Evolutionary conservation across 768 basidiomycete genomes (phyloP), one percentile per base, ranked within the genome.

Genomic region (Russula emetica): DNA sequence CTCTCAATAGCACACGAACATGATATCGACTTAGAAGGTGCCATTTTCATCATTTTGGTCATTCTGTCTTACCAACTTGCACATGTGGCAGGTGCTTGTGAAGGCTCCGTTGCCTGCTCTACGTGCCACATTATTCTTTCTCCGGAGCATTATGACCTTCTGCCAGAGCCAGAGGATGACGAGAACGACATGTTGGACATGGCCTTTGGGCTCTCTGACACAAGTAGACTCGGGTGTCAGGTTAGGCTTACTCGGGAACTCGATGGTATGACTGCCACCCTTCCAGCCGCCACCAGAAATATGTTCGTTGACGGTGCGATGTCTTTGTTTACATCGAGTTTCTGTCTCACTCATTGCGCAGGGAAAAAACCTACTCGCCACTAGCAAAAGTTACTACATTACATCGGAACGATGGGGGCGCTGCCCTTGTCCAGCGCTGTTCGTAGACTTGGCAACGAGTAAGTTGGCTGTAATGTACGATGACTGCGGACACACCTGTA

Each of bases 151-250:
- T 98, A 94, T 73, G 92, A 98, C 74, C 73, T 82, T 53, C 81
- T 98, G 3, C 88, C 92, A 1, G 96, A 98, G 71, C 95, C 96
- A 5, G 90, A 90, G 60, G 96, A 98, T 68, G 96, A 99, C 72
- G 96, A 99, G 77, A 99, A 98, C 71, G 95, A 94, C 70, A 94
- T 95, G 93, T 83, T 99, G 44, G 96, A 98, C 74, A 92, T 98
- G 82, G 96, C 96, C 4, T 98, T 98, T 70, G 97, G 93, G 0
- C 79, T 98, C 58, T 95, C 94, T 0, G 96, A 98, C 71, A 98
- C 96, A 69, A 96, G 89, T 66, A 79, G 86, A 11, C 76, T 92
- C 22, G 90, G 90, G 0, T 90, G 89, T 71, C 89, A 90, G 72
- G 87, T 90, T 73, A 74, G 86, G 58, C 74, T 99, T 32, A 92